phyloP scores from a whole-genome alignment of 257 asterid species.

The Nicotiana sylvestris region DNA sequence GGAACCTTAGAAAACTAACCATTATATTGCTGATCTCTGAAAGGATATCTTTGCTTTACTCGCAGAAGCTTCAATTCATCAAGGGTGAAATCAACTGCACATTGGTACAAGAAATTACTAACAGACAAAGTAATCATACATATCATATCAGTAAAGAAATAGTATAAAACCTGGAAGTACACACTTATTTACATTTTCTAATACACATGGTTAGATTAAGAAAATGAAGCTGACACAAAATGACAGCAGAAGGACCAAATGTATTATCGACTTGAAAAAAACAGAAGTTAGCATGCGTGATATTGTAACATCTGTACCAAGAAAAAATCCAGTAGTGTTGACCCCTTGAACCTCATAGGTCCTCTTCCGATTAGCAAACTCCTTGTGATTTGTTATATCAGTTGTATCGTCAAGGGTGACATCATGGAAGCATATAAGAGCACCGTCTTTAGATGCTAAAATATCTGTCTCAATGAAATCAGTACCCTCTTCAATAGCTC shows the following conservation, averaged over 20 bases:
- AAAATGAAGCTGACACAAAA: neutral
- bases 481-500: constrained; percentile 96
- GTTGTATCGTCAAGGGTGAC: constrained; percentile 64
- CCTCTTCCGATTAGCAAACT: constrained; percentile 57
- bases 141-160: neutral
- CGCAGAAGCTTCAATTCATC: constrained; percentile 70
- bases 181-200: neutral
- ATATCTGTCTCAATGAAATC: constrained; percentile 94
- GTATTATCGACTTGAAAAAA: neutral
- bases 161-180: neutral
- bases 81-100: constrained; percentile 85
- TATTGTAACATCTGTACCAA: constrained; percentile 38
- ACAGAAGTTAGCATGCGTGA: neutral
- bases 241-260: neutral
- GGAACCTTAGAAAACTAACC: constrained; percentile 42
- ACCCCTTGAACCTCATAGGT: constrained; percentile 76
- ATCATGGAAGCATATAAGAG: constrained; percentile 82
- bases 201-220: neutral
- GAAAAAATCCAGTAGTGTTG: constrained; percentile 62
- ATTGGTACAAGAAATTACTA: neutral
- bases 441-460: constrained; percentile 82
- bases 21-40: constrained; percentile 81
- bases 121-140: neutral
- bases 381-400: constrained; percentile 62
- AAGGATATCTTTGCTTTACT: constrained; percentile 72